Base-by-base conservation (phyloP, 768 basidiomycete species). In the Lentinula raphanica region DNA sequence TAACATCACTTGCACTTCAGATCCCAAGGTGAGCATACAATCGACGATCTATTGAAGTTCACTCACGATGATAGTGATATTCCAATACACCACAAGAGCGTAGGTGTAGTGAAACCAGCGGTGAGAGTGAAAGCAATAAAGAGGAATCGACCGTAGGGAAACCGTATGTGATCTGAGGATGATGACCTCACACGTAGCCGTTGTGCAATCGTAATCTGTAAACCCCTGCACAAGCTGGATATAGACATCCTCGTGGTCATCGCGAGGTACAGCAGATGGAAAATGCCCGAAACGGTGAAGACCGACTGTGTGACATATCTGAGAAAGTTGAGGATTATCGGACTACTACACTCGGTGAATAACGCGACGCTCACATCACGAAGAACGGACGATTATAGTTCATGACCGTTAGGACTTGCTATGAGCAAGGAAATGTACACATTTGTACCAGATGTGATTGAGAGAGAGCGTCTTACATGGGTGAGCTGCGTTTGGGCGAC, bases 261-360 rank as follows among this genome's bases (percentile, higher is more conserved):
- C 25, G 23, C 51, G 23, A 53, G 51, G 1, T 53, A 53, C 15
- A 39, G 11, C 36, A 53, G 23, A 17, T 53, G 51, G 17, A 53
- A 21, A 13, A 53, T 35, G 7, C 38, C n/a, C 2, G 51, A 53
- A 38, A 27, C 36, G 7, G 35, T 53, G 12, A 53, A 53, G 35
- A 53, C 51, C 35, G 51, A 53, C 17, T 53, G 51, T 15, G 51
- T 53, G 19, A 53, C 36, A 27, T 53, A 53, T 23, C 51, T 53
- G 49, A 50, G 19, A 36, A 5, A 36, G 15, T 21, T 50, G 19
- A 31, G n/a, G 17, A 32, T 50, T 5, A 19, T 19, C 7, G 11
- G n/a, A 5, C 3, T 19, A 19, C 9, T 35, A 13, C 19, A 35
- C 11, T 15, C 49, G 9, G n/a, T n/a, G n/a, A n/a, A n/a, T n/a